phyloP scores from a whole-genome alignment of 106 monocot species.

The Acorus calamus region DNA sequence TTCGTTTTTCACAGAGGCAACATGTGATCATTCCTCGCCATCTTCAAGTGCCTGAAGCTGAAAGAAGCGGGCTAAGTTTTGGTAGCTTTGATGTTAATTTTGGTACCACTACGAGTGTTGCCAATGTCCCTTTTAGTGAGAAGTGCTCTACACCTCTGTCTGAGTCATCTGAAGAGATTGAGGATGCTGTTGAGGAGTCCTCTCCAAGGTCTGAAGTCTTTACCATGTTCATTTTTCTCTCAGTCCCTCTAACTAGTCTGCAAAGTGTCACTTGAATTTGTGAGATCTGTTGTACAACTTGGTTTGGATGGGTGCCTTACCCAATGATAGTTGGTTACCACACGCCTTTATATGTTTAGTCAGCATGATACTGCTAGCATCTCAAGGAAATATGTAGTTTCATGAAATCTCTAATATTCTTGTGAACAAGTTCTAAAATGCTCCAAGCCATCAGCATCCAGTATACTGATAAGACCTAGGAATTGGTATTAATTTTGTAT shows the following conservation, averaged over 20 bases:
- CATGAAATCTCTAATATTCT: no score
- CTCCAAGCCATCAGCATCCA: no score
- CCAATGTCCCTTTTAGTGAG: conserved; percentile 24
- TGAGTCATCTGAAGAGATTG: conserved; percentile 26
- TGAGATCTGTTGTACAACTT: no score
- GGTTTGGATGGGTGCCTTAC: no score
- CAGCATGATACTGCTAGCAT: no score
- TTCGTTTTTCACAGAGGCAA: neutral
- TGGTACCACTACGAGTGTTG: neutral
- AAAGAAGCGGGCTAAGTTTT: conserved; percentile 1
- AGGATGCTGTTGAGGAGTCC: conserved; percentile 34
- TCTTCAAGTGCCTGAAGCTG: conserved; percentile 6
- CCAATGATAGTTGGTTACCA: no score
- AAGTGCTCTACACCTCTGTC: conserved; percentile 20
- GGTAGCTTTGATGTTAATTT: conserved; percentile 5
- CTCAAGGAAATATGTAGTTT: no score
- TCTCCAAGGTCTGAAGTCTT: conserved; percentile 30
- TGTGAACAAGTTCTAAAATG: no score
- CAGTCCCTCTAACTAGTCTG: neutral
- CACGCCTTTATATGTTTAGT: no score
- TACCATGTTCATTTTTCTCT: neutral
- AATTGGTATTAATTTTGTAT: no score
- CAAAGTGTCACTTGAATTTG: no score
- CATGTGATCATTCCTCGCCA: conserved; percentile 7
- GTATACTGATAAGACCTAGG: no score